These are phyloP conservation scores for Pulveroboletus sp. DNA, from an alignment of 768 basidiomycete genomes.

Conservation along the genomic window DNA sequence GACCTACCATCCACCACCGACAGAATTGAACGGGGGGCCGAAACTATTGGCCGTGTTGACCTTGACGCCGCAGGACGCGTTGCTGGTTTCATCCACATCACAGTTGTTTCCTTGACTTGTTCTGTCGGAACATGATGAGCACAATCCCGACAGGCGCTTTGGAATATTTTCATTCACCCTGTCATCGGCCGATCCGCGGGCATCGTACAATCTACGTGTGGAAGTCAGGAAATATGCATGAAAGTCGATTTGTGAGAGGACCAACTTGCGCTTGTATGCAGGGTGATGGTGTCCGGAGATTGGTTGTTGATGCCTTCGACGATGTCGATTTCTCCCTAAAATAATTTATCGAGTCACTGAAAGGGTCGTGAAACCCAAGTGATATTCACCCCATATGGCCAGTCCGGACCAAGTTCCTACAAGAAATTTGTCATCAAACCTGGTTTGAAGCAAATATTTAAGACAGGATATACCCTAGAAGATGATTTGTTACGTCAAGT, in stretches of 20 bases:
- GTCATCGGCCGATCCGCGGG: constrained; percentile 24
- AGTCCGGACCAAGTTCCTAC: constrained; percentile 28
- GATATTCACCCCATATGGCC: constrained; percentile 26
- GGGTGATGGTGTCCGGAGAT: constrained; percentile 21
- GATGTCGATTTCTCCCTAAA: constrained; percentile 34
- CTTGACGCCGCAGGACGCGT: constrained; percentile 33
- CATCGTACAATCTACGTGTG: constrained; percentile 32
- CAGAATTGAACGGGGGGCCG: constrained; percentile 34
- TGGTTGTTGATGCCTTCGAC: constrained; percentile 34
- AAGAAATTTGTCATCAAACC: neutral
- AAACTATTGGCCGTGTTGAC: constrained; percentile 26
- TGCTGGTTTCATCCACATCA: constrained; percentile 25
- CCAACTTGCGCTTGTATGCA: constrained; percentile 29
- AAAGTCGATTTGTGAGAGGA: neutral
- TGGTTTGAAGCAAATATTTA: too few relatives aligned
- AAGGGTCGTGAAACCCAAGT: neutral
- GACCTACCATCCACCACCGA: constrained; percentile 36
- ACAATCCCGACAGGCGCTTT: neutral
- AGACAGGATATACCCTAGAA: constrained; percentile 21
- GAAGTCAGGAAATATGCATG: neutral
- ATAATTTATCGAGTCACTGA: neutral
- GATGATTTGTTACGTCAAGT: neutral
- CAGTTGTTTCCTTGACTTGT: constrained; percentile 29
- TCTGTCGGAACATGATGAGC: constrained; percentile 12
- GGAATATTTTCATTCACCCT: constrained; percentile 21